Percentiles rank a stretch among this genome's conserved stretches.
Evolutionary conservation across 1,284 basidiomycete species (phyloP).

Genomic region (Austroboletus niveus): DNA sequence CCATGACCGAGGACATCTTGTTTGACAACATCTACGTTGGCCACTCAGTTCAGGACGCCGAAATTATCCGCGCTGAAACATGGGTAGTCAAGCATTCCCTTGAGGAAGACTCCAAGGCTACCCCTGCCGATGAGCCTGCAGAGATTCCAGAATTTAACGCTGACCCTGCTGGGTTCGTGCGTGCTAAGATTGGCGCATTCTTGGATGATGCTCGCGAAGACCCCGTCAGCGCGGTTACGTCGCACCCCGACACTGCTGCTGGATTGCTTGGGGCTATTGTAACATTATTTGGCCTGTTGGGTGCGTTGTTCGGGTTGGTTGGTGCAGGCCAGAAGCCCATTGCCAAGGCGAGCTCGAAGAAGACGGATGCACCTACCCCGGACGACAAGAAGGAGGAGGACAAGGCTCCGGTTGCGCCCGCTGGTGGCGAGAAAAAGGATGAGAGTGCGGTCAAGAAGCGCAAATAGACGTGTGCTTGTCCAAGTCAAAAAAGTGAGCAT

Average conservation of each 20-base stretch:
- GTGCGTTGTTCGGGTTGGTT: slow-evolving; percentile 74
- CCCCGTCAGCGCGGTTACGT: slow-evolving; percentile 74
- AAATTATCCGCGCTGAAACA: slow-evolving; percentile 77
- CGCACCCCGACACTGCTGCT: slow-evolving; percentile 81
- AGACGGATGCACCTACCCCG: slow-evolving; percentile 61
- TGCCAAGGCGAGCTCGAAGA: slow-evolving; percentile 68
- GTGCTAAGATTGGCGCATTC: slow-evolving; percentile 72
- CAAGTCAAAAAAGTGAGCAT: slow-evolving; percentile 9
- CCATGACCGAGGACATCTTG: slow-evolving; percentile 97
- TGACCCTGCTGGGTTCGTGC: slow-evolving; percentile 78
- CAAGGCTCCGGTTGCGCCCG: slow-evolving; percentile 62
- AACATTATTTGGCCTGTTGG: slow-evolving; percentile 82
- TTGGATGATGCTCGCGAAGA: slow-evolving; percentile 70
- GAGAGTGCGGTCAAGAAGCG: slow-evolving; percentile 32
- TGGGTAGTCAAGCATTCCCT: slow-evolving; percentile 80
- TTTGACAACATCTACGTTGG: slow-evolving; percentile 96
- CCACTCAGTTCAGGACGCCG: slow-evolving; percentile 82
- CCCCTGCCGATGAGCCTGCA: slow-evolving; percentile 45
- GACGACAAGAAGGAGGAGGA: slow-evolving; percentile 70
- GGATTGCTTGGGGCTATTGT: slow-evolving; percentile 71
- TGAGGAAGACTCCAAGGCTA: slow-evolving; percentile 54
- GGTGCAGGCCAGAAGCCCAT: slow-evolving; percentile 69
- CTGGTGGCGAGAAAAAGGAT: slow-evolving; percentile 64
- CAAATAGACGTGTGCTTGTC: slow-evolving; percentile 22
- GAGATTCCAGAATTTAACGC: slow-evolving; percentile 60